Base-by-base conservation (phyloP, 495 filamentous ascomycete genomes). In the Aspergillus asperescens region DNA sequence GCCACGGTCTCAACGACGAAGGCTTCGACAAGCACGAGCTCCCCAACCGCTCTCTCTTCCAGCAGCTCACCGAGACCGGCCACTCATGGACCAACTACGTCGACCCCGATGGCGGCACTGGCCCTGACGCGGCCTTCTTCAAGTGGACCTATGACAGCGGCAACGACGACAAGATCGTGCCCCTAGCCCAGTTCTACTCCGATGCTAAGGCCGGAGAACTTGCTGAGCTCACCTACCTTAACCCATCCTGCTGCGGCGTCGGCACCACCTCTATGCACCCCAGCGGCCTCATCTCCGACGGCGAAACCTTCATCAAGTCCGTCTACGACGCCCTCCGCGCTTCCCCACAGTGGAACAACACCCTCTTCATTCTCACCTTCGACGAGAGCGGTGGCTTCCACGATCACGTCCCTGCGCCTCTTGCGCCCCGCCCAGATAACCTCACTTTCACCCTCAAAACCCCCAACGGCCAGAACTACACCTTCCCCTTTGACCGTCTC, bases 31-130 rank as follows among this genome's bases (percentile, higher is more conserved):
- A 50, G 4, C 61, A 67, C 53, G 67, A 62, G n/a, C 55, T 78
- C 8, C 63, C 63, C 12, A 70, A 74, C 41, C 64, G 63, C 35
- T 70, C 63, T 39, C 73, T 79, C 48, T 78, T 80, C 66, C 66
- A 79, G 58, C 67, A 72, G 24, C 62, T 75, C n/a, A 65, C 62
- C 25, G 70, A 76, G 46, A 69, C 62, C 15, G 56, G 55, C 57
- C 64, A 71, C 53, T 63, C 66, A 10, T 80, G 76, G 77, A 67
- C 67, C 55, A 79, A 80, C 69, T 78, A 78, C 64, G 67, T 77
- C 62, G 68, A 69, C 57, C 69, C 70, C 58, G 64, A 52, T 50
- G 60, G 51, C 32, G 70, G 66, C 61, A 58, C 63, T 1, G 58
- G 55, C n/a, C 58, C 69, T 0, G 71, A 73, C 20, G 52, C 65